These are phyloP conservation scores for Orbilia quercus DNA, from an alignment of 2,329 filamentous ascomycete genomes.

Conservation along the genomic window DNA sequence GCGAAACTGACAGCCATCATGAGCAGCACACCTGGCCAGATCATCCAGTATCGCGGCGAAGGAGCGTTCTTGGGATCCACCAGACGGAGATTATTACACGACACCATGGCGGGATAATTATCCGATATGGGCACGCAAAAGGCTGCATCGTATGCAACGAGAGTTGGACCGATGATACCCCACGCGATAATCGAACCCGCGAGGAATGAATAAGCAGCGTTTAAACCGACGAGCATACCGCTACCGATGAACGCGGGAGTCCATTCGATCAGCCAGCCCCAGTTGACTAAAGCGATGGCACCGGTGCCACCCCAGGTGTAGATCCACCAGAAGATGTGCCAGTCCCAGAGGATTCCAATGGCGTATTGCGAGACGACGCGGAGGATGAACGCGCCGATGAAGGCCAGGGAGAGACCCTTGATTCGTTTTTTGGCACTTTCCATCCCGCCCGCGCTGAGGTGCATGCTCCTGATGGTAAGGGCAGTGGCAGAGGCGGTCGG, in stretches of 20 bases:
- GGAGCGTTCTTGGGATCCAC: conserved; percentile 64
- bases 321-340: conserved; percentile 67
- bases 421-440: conserved; percentile 69
- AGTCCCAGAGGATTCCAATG: conserved; percentile 71
- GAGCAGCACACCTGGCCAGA: conserved; percentile 67
- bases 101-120: conserved; percentile 60
- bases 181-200: conserved; percentile 69
- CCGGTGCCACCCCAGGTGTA: conserved; percentile 69
- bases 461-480: conserved; percentile 73
- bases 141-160: conserved; percentile 57
- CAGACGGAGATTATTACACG: conserved; percentile 64
- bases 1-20: conserved; percentile 69
- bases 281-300: conserved; percentile 70
- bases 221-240: conserved; percentile 71
- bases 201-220: conserved; percentile 71
- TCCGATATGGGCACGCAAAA: conserved; percentile 44
- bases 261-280: conserved; percentile 72
- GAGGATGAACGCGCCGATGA: conserved; percentile 67
- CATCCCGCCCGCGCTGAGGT: conserved; percentile 65
- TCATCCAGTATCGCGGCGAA: conserved; percentile 67
- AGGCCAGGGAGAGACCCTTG: conserved; percentile 68
- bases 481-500: conserved; percentile 72
- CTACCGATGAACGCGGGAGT: conserved; percentile 73
- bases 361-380: conserved; percentile 72
- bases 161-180: conserved; percentile 66